These are phyloP conservation scores for Chlorella sorokiniana DNA, from an alignment of 139 green algal species.

Conservation along the genomic window DNA sequence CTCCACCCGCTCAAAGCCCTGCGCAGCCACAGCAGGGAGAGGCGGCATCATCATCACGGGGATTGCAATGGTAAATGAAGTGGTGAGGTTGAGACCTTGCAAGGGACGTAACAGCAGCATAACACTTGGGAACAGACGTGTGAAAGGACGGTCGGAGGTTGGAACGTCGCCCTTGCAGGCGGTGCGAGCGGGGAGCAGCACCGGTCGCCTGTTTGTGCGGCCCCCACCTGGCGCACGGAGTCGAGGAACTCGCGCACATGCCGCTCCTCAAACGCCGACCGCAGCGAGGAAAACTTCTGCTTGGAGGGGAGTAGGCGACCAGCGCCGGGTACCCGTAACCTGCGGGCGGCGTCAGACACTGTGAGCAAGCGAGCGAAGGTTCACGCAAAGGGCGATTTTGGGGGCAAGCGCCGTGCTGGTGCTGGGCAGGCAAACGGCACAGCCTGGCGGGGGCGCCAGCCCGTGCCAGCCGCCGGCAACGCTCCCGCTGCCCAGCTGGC, in stretches of 20 bases:
- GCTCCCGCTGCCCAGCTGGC: not conserved
- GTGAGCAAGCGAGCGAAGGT: not conserved
- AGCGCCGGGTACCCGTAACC: conserved; percentile 79
- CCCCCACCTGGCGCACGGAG: conserved; percentile 40
- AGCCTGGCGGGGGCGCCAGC: too few relatives aligned
- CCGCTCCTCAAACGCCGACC: conserved; percentile 52
- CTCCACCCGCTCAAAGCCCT: conserved; percentile 44
- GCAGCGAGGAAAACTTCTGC: conserved; percentile 46
- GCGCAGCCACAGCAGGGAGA: not conserved
- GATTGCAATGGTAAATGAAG: not conserved
- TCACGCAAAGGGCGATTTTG: not conserved
- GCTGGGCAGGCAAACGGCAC: too few relatives aligned
- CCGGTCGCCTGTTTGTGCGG: not conserved
- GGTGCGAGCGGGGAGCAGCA: not conserved
- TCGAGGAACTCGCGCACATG: conserved; percentile 65
- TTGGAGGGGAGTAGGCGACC: conserved; percentile 71
- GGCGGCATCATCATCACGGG: conserved; percentile 18
- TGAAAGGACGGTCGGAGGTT: not conserved
- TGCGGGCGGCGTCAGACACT: not conserved
- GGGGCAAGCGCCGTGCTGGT: not conserved
- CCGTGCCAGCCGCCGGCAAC: too few relatives aligned
- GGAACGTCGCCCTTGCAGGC: not conserved
- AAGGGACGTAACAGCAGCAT: too few relatives aligned
- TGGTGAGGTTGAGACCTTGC: not conserved
- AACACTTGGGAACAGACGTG: too few relatives aligned